Percentiles rank a stretch among this genome's conserved stretches.
Conservation (phyloP, 441 rosid species). For the Viola pubescens region DNA sequence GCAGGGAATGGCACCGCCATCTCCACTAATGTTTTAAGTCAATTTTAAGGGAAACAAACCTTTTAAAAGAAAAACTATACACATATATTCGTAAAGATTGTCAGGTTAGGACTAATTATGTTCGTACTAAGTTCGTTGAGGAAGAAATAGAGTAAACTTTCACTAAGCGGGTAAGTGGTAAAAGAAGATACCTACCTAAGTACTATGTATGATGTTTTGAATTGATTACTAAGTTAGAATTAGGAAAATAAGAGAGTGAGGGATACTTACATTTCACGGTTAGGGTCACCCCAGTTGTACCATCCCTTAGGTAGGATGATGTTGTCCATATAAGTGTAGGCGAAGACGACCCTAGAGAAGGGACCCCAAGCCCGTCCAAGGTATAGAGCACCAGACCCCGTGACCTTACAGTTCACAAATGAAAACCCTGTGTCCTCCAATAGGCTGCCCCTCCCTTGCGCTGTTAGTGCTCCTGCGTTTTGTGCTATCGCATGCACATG, state of each 20-base stretch:
- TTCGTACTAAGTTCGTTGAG: no score
- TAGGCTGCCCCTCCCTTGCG: constrained; percentile 73
- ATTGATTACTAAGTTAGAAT: background rate
- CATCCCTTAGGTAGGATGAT: constrained; percentile 95
- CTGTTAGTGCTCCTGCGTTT: constrained; percentile 65
- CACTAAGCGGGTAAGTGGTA: no score
- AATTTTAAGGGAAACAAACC: no score
- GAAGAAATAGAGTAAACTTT: no score
- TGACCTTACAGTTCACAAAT: constrained; percentile 86
- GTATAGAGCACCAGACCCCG: constrained; percentile 90
- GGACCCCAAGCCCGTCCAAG: constrained; percentile 99
- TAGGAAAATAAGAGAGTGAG: background rate
- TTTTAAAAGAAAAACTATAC: no score
- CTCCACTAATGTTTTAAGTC: constrained; percentile 9
- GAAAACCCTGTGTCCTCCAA: constrained; percentile 98
- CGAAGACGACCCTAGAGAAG: constrained; percentile 90
- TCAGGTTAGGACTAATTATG: no score
- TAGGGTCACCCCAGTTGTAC: constrained; percentile 98
- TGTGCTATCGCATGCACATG: constrained; percentile 88
- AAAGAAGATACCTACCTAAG: no score
- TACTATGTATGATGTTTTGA: no score
- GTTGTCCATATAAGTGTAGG: constrained; percentile 91
- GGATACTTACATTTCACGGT: constrained; percentile 63
- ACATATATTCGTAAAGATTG: no score
- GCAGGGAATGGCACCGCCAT: constrained; percentile 9